Base-by-base conservation (phyloP, 2,329 filamentous ascomycete genomes). In the Cadophora gregata region DNA sequence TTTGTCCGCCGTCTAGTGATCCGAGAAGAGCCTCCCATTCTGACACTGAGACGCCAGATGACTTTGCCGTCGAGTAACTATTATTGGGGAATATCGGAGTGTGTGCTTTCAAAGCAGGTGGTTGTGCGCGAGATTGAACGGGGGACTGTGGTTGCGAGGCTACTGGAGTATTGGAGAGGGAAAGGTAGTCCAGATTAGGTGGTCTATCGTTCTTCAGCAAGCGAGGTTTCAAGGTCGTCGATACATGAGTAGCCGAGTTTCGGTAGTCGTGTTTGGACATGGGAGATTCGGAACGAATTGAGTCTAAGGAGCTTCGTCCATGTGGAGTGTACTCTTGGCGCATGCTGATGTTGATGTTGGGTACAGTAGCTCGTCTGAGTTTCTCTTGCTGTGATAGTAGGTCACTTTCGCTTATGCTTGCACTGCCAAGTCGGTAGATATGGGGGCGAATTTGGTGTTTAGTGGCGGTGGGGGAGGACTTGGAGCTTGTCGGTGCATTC, bases 11-110 rank as follows among this genome's bases (percentile, higher is more conserved):
- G 73, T 97, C 93, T 77, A 97, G 88, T 25, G 90, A 90, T 4
- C 90, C 89, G 1, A 97, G 84, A 0, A 97, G 83, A 1, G 90
- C 88, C 77, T 97, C 93, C 93, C 93, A 97, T 73, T 96, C 92
- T 0, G 88, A 83, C 9, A 88, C 81, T 0, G 88, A 88, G 14
- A 90, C 83, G 19, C 79, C 80, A 3, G 77, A 69, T 74, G 71
- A 70, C 64, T 81, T 74, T 47, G 79, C 72, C 83, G 81, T 70
- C 72, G 81, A 77, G 63, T 67, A 64, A 21, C 62, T 80, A 76
- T 53, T 70, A 65, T 16, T 75, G 70, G 64, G 74, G 70, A 64
- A 68, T 61, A 64, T 65, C 58, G 79, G 71, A 64, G 80, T 74
- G 69, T 78, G 73, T 1, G 70, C 79, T 68, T 77, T 82, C 72